Evolutionary conservation across 164 flowering plant species (phyloP), one percentile per base, ranked within the genome.

Genomic region (Saururus chinensis): DNA sequence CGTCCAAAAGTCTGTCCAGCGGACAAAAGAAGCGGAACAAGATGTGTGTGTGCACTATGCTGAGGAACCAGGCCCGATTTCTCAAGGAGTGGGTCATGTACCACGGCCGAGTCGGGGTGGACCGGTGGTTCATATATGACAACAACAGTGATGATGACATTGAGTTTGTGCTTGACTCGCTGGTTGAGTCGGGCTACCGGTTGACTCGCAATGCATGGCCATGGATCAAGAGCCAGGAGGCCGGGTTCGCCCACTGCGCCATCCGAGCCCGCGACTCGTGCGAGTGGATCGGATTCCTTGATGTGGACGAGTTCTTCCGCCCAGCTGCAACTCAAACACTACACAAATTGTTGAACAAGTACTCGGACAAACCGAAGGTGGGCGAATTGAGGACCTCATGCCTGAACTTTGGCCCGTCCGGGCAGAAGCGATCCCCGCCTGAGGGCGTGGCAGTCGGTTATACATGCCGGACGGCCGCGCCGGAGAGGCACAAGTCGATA

Each of bases 161-260:
- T 0, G 75, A 71, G 0, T 20, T 41, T 0, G 78, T 75, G 10
- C 65, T 87, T 9, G 72, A 68, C 19, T 65, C 63, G 0, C 42
- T 91, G 13, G 21, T 30, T 10, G 40, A 20, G 0, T 58, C 11
- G 0, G 71, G 75, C 4, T 74, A 63, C 68, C 77, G 81, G 14
- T 56, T 91, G 0, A 69, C 79, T 0, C 58, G 87, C 2, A 79
- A 81, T 45, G 21, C 64, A 0, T 91, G 98, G 98, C 96, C 89
- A 0, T 91, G 98, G 98, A 66, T 85, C 66, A 88, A 91, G 79
- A 80, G 88, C 7, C 98, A 88, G 58, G 97, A 91, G 40, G 92
- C 92, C 0, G 96, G 98, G 49, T 91, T 91, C 57, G 80, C 92
- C 0, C 96, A 91, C 48, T 91, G 98, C 49, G 88, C 95, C 0